Percentiles rank a stretch among this genome's conserved stretches.
Evolutionary conservation across 2,329 filamentous ascomycete genomes (phyloP).

Genomic region (Fusarium buharicum): DNA sequence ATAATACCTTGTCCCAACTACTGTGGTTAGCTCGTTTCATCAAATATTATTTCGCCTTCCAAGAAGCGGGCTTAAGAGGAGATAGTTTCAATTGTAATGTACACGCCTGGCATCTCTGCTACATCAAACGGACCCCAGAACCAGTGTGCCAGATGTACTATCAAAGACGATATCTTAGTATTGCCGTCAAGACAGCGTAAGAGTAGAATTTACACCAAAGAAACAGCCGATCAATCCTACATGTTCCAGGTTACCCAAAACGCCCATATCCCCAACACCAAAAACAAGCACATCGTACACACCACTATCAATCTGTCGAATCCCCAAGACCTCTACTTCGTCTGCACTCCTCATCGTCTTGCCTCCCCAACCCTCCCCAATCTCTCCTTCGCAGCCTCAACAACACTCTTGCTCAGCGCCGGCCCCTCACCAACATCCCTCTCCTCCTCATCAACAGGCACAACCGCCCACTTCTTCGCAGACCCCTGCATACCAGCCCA

Average conservation of each 20-base stretch:
- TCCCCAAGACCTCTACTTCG: too few relatives aligned
- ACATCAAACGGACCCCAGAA: too few relatives aligned
- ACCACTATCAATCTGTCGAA: not conserved
- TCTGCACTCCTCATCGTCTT: constrained; percentile 9
- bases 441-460: constrained; percentile 47
- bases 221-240: not conserved
- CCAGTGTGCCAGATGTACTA: too few relatives aligned
- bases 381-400: constrained; percentile 40
- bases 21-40: too few relatives aligned
- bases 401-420: constrained; percentile 38
- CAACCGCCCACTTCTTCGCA: constrained; percentile 63
- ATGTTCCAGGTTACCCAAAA: constrained; percentile 5
- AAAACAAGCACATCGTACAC: not conserved
- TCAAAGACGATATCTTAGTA: not conserved
- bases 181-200: not conserved
- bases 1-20: too few relatives aligned
- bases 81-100: too few relatives aligned
- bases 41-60: too few relatives aligned
- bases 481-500: constrained; percentile 80
- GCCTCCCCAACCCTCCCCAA: constrained; percentile 24
- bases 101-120: too few relatives aligned
- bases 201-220: constrained; percentile 9
- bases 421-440: constrained; percentile 22
- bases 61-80: too few relatives aligned
- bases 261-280: constrained; percentile 19